Percentiles rank a stretch among this genome's conserved stretches.
Evolutionary conservation across 192 early-diverging fungal species (phyloP).

Genomic region (Backusella australiensis): DNA sequence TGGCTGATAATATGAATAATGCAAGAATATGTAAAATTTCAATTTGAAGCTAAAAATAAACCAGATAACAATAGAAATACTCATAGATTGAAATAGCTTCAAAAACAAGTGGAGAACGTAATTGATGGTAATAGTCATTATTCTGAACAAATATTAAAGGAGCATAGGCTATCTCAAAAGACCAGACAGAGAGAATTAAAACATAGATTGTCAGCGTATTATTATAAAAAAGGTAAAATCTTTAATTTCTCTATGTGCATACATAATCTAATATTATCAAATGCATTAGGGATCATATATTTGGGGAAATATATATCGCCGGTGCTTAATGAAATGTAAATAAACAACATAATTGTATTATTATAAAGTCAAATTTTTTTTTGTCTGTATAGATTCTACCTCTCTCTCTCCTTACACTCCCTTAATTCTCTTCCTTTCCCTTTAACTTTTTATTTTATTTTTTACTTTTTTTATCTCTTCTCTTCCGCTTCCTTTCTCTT

Average conservation of each 20-base stretch:
- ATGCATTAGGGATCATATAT: not conserved
- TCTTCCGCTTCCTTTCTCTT: too few relatives aligned
- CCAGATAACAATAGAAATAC: conserved; percentile 50
- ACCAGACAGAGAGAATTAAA: conserved; percentile 81
- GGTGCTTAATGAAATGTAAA: conserved; percentile 4
- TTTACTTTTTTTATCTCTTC: not conserved
- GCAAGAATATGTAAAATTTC: conserved; percentile 74
- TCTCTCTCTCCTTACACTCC: not conserved
- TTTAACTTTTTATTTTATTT: not conserved
- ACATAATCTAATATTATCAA: too few relatives aligned
- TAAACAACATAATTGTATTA: not conserved
- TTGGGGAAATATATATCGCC: conserved; percentile 10
- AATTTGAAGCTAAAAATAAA: conserved; percentile 75
- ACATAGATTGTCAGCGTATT: conserved; percentile 68
- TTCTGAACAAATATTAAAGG: conserved; percentile 71
- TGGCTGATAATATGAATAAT: conserved; percentile 84
- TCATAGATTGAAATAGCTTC: conserved; percentile 33
- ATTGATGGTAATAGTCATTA: conserved; percentile 62
- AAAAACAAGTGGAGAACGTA: conserved; percentile 71
- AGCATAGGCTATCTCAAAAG: conserved; percentile 76
- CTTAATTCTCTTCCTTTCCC: not conserved
- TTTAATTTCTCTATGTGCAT: too few relatives aligned
- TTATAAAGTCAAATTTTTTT: not conserved
- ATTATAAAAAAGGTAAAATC: conserved; percentile 59
- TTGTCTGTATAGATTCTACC: not conserved